Evolutionary conservation across 371 early-diverging fungal species (phyloP), one percentile per base, ranked within the genome.

Genomic region (Zancudomyces culisetae): DNA sequence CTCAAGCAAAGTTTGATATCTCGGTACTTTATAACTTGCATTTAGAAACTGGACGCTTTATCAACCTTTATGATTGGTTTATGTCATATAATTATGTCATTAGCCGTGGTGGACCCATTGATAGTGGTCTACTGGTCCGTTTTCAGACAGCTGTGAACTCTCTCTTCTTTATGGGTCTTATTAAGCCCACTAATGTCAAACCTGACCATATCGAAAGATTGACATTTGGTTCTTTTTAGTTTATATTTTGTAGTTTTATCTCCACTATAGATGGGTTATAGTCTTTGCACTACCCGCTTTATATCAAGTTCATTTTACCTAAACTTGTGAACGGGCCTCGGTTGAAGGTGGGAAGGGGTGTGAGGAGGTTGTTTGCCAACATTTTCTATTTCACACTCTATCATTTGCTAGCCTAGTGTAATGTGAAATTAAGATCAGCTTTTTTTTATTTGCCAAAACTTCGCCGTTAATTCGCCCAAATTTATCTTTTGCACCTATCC

Each of bases 31-130:
- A 94, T 63, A 75, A 80, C 46, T 71, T 94, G 18, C 86, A 92
- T 61, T 71, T 84, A 12, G 93, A 94, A 58, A 87, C 87, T 59
- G 92, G 92, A 1, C 73, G 84, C 52, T 61, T 93, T 72, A 87
- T 94, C 65, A 94, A 94, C 62, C 61, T 94, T 46, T 85, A 80
- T 54, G 95, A 94, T 62, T 86, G 86, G 87, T 87, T 80, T 58
- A 70, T 77, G 35, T 81, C 89, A 0, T 94, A 92, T 68, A 35
- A 59, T 13, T 61, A 58, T 1, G 60, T 70, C n/a, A 57, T 68
- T 1, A 65, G 64, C 50, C 35, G 43, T 1, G 51, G 47, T 42
- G 28, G 55, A 27, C 39, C 40, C 46, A n/a, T 52, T 13, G 39
- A 56, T 27, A 43, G 39, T 24, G 56, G 60, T 23, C 57, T 54